Evolutionary conservation across 169 alveolate species (phyloP).

Genomic region (Eimeria falciformis): DNA sequence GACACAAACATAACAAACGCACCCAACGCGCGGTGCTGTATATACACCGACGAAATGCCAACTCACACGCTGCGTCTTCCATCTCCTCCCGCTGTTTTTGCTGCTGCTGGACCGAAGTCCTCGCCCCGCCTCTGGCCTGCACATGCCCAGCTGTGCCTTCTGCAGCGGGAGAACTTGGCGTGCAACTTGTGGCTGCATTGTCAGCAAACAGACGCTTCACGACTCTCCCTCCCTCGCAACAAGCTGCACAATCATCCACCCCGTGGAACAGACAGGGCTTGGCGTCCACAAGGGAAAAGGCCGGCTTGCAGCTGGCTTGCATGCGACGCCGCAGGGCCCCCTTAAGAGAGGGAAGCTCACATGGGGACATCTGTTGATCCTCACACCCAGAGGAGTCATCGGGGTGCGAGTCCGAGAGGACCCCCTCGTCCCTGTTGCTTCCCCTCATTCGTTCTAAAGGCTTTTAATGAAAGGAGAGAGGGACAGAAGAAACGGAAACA

Average conservation of each 20-base stretch:
- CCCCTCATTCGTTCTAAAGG: too few relatives aligned
- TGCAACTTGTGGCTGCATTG: not conserved
- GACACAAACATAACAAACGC: not conserved
- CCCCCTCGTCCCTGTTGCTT: too few relatives aligned
- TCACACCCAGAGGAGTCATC: not conserved
- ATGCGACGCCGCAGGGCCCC: not conserved
- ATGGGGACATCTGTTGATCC: not conserved
- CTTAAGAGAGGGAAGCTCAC: not conserved
- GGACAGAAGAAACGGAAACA: too few relatives aligned
- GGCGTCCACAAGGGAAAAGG: not conserved
- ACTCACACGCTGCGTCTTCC: not conserved
- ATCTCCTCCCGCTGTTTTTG: not conserved
- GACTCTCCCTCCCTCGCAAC: not conserved
- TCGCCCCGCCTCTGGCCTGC: not conserved
- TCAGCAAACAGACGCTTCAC: not conserved
- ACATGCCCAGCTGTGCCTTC: conserved; percentile 30
- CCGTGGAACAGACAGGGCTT: not conserved
- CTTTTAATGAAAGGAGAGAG: too few relatives aligned
- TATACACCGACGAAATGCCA: not conserved
- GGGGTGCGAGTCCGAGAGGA: not conserved
- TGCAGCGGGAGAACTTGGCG: not conserved
- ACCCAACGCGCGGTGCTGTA: not conserved
- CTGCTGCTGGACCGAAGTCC: conserved; percentile 9
- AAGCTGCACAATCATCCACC: not conserved
- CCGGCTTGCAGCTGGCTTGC: not conserved